Evolutionary conservation across 441 rosid species (phyloP).

Genomic region (Pelargonium myrrhifolium): DNA sequence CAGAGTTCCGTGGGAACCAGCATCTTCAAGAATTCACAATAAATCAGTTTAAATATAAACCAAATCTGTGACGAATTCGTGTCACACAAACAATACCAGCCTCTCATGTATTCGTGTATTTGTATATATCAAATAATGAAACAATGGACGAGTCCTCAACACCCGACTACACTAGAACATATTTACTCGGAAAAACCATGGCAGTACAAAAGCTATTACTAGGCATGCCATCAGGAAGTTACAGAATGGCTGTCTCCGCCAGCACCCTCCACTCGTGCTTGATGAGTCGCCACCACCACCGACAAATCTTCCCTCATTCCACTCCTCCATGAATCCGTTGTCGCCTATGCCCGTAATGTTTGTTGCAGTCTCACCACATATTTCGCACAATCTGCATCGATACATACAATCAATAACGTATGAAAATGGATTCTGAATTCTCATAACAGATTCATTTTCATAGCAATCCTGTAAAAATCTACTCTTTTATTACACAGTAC

Average conservation of each 20-base stretch:
- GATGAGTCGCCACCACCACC: constrained; percentile 16
- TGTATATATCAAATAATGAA: background rate
- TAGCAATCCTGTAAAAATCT: background rate
- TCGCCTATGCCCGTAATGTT: constrained; percentile 42
- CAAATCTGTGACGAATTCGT: too few species aligned
- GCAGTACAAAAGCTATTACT: constrained; percentile 56
- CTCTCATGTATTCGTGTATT: too few species aligned
- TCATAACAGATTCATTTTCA: background rate
- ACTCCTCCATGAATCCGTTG: constrained; percentile 39
- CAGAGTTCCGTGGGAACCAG: too few species aligned
- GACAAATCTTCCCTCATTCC: constrained; percentile 35
- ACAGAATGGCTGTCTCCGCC: constrained; percentile 62
- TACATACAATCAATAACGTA: background rate
- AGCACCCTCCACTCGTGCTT: constrained; percentile 30
- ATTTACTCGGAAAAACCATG: constrained; percentile 62
- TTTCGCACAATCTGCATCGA: constrained; percentile 50
- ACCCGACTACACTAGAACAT: constrained; percentile 29
- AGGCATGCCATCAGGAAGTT: constrained; percentile 65
- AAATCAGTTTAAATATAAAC: too few species aligned
- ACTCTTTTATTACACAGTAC: background rate
- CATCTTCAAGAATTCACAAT: too few species aligned
- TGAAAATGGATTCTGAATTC: background rate
- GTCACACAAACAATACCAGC: too few species aligned
- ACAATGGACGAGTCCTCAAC: constrained; percentile 3
- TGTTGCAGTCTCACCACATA: constrained; percentile 48